Evolutionary conservation across 2,329 filamentous ascomycete species (phyloP).

Genomic region (Emmonsiellopsis sp.): DNA sequence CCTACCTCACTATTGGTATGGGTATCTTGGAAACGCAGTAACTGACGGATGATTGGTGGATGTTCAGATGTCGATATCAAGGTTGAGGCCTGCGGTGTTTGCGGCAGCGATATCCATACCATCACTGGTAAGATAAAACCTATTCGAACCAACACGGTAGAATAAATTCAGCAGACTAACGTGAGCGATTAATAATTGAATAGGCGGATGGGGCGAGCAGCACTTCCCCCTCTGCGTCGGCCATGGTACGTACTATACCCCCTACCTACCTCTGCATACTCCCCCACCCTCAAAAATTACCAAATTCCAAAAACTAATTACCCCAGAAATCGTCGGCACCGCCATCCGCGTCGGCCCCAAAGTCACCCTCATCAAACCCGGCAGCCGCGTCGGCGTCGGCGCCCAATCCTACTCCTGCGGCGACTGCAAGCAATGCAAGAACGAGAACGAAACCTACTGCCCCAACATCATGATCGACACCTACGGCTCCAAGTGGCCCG

Average conservation of each 20-base stretch:
- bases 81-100: slow-evolving; percentile 72
- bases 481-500: slow-evolving; percentile 38
- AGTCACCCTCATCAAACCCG: slow-evolving; percentile 52
- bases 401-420: slow-evolving; percentile 58
- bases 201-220: slow-evolving; percentile 44
- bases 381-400: slow-evolving; percentile 58
- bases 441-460: slow-evolving; percentile 61
- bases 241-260: slow-evolving; percentile 29
- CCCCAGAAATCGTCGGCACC: slow-evolving; percentile 56
- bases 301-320: neutral
- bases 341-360: slow-evolving; percentile 60
- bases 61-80: slow-evolving; percentile 64
- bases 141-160: too few relatives aligned
- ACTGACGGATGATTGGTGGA: too few relatives aligned
- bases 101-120: slow-evolving; percentile 63
- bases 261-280: neutral
- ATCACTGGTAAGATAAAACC: slow-evolving; percentile 25
- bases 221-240: slow-evolving; percentile 45
- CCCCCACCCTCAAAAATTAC: neutral
- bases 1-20: too few relatives aligned
- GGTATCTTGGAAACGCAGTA: too few relatives aligned
- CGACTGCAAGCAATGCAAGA: slow-evolving; percentile 55
- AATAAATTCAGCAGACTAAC: too few relatives aligned
- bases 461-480: slow-evolving; percentile 41
- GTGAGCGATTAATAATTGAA: slow-evolving; percentile 17